Evolutionary conservation across 257 asterid species (phyloP).

Genomic region (Hygrophila difformis): DNA sequence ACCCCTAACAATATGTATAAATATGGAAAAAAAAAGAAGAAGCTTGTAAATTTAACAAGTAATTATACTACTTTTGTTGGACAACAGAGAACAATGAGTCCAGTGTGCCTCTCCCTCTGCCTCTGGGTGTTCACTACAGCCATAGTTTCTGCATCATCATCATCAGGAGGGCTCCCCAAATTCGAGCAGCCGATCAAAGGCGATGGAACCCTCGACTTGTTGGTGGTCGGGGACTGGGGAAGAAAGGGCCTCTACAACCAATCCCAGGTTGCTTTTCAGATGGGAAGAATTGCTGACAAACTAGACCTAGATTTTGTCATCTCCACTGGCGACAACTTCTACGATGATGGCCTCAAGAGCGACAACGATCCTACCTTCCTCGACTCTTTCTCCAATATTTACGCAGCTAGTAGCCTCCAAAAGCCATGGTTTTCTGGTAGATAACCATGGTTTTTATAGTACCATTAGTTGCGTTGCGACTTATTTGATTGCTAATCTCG

Average conservation of each 20-base stretch:
- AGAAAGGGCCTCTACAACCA: constrained; percentile 65
- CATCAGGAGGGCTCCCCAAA: constrained; percentile 33
- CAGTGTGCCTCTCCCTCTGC: constrained; percentile 32
- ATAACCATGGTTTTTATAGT: neutral
- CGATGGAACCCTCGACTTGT: constrained; percentile 40
- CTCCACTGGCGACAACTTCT: constrained; percentile 88
- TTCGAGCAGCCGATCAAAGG: constrained; percentile 42
- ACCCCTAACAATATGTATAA: too few relatives aligned
- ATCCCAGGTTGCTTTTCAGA: constrained; percentile 75
- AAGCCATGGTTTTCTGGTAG: constrained; percentile 69
- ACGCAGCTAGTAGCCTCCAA: constrained; percentile 66
- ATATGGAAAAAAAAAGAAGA: too few relatives aligned
- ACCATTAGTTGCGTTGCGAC: too few relatives aligned
- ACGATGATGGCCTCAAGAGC: constrained; percentile 62
- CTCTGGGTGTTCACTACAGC: too few relatives aligned
- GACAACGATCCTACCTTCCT: constrained; percentile 48
- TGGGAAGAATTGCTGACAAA: constrained; percentile 71
- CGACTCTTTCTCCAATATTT: constrained; percentile 54
- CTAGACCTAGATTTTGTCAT: constrained; percentile 64
- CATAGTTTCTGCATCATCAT: too few relatives aligned
- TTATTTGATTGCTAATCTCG: too few relatives aligned
- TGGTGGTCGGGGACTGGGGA: constrained; percentile 92
- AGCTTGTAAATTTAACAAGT: too few relatives aligned
- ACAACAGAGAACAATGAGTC: too few relatives aligned
- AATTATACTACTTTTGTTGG: too few relatives aligned